Percentiles rank a stretch among this genome's conserved stretches.
Evolutionary conservation across 495 filamentous ascomycete species (phyloP).

Genomic region (Neurospora sublineolata): DNA sequence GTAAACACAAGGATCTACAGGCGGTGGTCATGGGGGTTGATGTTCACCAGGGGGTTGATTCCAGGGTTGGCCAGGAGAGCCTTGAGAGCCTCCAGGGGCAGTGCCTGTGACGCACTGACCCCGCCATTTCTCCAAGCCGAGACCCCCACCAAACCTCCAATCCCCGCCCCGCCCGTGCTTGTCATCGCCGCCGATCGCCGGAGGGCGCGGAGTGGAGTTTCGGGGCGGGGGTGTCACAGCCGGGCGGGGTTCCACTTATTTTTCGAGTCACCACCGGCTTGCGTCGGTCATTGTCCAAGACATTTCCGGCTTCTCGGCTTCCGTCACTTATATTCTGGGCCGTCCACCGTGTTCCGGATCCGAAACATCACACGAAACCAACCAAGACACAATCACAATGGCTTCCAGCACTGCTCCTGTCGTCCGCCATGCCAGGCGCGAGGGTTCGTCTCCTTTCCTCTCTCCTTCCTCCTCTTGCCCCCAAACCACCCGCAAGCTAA

Average conservation of each 20-base stretch:
- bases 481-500: not conserved
- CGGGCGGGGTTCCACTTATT: not conserved
- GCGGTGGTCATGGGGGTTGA: not conserved
- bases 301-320: not conserved
- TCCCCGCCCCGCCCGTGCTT: not conserved
- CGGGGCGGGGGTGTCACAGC: not conserved
- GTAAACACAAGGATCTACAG: not conserved
- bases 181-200: not conserved
- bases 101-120: not conserved
- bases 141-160: not conserved
- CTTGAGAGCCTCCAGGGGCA: not conserved
- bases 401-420: conserved; percentile 1
- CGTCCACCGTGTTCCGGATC: not conserved
- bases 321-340: not conserved
- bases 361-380: not conserved
- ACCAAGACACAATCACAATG: conserved; percentile 4
- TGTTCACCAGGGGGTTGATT: not conserved
- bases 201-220: not conserved
- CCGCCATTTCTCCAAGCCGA: not conserved
- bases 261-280: not conserved
- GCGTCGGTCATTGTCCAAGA: not conserved
- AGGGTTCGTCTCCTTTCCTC: conserved; percentile 9
- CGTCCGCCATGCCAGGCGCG: conserved; percentile 24
- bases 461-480: not conserved
- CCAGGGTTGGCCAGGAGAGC: not conserved